Percentiles rank a stretch among this genome's conserved stretches.
These are phyloP conservation scores for Seiridium cupressi DNA, from an alignment of 2,329 filamentous ascomycete genomes.

Conservation along the genomic window DNA sequence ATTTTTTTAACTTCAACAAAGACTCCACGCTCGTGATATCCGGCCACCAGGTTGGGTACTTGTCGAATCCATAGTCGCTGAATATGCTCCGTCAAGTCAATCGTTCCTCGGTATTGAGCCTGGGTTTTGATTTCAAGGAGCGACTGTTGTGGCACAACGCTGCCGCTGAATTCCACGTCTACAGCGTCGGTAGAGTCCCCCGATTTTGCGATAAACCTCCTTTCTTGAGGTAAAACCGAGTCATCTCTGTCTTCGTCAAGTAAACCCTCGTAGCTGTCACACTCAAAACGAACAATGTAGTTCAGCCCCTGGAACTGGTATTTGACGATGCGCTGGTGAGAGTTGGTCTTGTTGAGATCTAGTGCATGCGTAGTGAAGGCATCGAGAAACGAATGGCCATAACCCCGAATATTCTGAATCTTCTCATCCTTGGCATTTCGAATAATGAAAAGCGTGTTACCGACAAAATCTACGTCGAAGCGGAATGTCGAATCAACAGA, in stretches of 20 bases:
- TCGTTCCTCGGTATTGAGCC: constrained; percentile 10
- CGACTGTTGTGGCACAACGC: not conserved
- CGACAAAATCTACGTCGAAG: constrained; percentile 21
- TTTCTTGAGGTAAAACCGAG: too few relatives aligned
- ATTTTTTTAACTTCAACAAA: constrained; percentile 17
- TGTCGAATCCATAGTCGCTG: constrained; percentile 23
- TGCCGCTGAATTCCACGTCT: not conserved
- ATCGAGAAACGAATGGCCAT: constrained; percentile 20
- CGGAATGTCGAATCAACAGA: constrained; percentile 19
- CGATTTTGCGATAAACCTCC: too few relatives aligned
- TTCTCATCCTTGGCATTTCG: constrained; percentile 16
- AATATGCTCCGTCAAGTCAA: constrained; percentile 17
- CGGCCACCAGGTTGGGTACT: constrained; percentile 18
- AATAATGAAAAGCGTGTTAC: constrained; percentile 21
- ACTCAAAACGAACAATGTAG: constrained; percentile 23
- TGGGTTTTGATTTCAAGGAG: constrained; percentile 13
- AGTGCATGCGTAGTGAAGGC: constrained; percentile 16
- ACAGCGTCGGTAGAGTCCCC: not conserved
- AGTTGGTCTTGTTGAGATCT: constrained; percentile 12
- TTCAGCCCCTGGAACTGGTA: constrained; percentile 19
- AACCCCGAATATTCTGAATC: constrained; percentile 20
- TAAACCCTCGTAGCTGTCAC: constrained; percentile 15
- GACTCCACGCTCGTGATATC: constrained; percentile 16
- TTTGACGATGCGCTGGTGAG: constrained; percentile 21
- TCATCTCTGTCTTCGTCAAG: not conserved